phyloP scores from a whole-genome alignment of 192 early-diverging fungal genomes.

The Oehlia diaphana region DNA sequence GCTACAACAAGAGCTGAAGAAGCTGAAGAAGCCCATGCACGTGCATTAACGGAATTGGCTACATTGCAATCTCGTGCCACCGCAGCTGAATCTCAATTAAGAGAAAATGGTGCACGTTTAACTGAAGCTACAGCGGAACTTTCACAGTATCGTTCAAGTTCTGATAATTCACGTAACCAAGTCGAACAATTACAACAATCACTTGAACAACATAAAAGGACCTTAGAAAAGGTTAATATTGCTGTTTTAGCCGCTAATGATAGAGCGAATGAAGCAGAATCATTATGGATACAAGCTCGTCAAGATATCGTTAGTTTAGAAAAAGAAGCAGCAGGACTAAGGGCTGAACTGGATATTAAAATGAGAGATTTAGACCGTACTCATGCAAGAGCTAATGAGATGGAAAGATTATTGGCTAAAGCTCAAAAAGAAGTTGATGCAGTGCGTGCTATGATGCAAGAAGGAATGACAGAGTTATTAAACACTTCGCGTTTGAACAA shows the following conservation, averaged over 20 bases:
- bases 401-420: constrained; percentile 40
- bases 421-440: constrained; percentile 44
- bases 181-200: constrained; percentile 38
- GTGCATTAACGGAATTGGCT: constrained; percentile 45
- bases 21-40: constrained; percentile 51
- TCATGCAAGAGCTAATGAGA: constrained; percentile 37
- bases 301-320: constrained; percentile 39
- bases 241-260: constrained; percentile 41
- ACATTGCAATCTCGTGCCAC: constrained; percentile 43
- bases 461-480: constrained; percentile 39
- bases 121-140: constrained; percentile 39
- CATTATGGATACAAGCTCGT: constrained; percentile 43
- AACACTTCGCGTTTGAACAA: constrained; percentile 35
- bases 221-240: constrained; percentile 44
- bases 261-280: constrained; percentile 42
- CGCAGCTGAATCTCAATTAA: constrained; percentile 41
- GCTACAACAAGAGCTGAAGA: constrained; percentile 50
- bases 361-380: constrained; percentile 42
- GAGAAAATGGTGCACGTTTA: constrained; percentile 38
- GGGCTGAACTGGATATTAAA: constrained; percentile 41
- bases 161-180: constrained; percentile 31
- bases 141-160: constrained; percentile 37
- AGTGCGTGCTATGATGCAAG: constrained; percentile 41
- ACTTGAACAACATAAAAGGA: constrained; percentile 46
- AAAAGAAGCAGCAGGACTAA: constrained; percentile 34